Evolutionary conservation across 768 basidiomycete species (phyloP).

Genomic region (Daedaleopsis sinensis): DNA sequence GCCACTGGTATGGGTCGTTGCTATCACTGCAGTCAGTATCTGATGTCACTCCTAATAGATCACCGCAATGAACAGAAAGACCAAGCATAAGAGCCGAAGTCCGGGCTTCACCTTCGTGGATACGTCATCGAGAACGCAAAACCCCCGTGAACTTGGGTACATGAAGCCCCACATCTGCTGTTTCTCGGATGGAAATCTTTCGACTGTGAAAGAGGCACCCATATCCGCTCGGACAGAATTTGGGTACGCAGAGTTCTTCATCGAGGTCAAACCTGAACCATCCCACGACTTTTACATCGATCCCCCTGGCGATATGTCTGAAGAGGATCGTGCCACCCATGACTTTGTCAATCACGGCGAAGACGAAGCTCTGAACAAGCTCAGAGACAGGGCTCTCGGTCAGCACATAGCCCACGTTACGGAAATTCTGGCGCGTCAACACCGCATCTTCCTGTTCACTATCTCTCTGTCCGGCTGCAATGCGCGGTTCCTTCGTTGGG

Average conservation of each 20-base stretch:
- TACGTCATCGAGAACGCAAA: too few relatives aligned
- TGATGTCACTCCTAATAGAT: background rate
- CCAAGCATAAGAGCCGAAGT: constrained; percentile 1
- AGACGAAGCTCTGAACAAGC: too few relatives aligned
- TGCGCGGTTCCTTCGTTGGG: constrained; percentile 36
- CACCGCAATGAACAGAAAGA: background rate
- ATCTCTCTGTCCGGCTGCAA: constrained; percentile 30
- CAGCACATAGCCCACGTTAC: constrained; percentile 2
- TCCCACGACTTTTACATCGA: too few relatives aligned
- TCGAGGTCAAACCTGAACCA: constrained; percentile 1
- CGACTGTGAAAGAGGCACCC: too few relatives aligned
- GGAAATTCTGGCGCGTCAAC: constrained; percentile 28
- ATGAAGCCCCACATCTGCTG: too few relatives aligned
- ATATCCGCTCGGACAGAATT: too few relatives aligned
- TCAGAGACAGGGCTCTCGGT: background rate
- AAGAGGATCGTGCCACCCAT: too few relatives aligned
- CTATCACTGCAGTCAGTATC: background rate
- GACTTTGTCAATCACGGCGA: too few relatives aligned
- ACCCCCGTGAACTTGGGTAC: too few relatives aligned
- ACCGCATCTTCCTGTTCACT: constrained; percentile 33
- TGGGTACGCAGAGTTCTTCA: constrained; percentile 6
- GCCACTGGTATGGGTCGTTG: background rate
- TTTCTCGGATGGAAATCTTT: too few relatives aligned
- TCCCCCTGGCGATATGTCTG: too few relatives aligned
- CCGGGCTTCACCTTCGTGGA: constrained; percentile 10